phyloP scores from a whole-genome alignment of 441 rosid species.

The Eutrema salsugineum region DNA sequence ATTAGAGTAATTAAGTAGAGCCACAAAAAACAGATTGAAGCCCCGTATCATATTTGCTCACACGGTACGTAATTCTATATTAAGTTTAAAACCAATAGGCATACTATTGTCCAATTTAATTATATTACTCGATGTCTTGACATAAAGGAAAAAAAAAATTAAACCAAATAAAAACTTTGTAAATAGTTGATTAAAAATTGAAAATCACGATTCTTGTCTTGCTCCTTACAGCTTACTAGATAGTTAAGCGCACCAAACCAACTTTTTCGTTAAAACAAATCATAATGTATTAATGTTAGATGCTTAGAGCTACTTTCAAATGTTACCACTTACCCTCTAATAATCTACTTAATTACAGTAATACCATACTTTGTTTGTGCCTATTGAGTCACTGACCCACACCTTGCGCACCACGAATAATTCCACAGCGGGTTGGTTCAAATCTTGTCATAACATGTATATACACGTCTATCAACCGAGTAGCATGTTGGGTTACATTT shows the following conservation, averaged over 20 bases:
- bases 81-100: slow-evolving; percentile 1
- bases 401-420: neutral
- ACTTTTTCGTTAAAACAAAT: slow-evolving; percentile 6
- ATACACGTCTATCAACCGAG: neutral
- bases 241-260: slow-evolving; percentile 3
- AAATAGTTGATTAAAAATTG: neutral
- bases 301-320: neutral
- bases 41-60: slow-evolving; percentile 9
- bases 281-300: neutral
- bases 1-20: neutral
- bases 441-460: neutral
- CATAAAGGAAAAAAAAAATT: neutral
- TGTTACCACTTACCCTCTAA: neutral
- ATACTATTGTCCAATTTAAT: neutral
- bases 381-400: neutral
- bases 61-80: neutral
- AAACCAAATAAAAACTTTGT: neutral
- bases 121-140: no score
- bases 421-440: neutral
- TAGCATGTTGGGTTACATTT: neutral
- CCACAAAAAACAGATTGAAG: neutral
- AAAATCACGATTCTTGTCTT: slow-evolving; percentile 25
- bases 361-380: neutral
- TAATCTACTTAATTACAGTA: neutral
- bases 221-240: slow-evolving; percentile 25